Base-by-base conservation (phyloP, 208 protist genomes). In the Leishmania gerbilli region DNA sequence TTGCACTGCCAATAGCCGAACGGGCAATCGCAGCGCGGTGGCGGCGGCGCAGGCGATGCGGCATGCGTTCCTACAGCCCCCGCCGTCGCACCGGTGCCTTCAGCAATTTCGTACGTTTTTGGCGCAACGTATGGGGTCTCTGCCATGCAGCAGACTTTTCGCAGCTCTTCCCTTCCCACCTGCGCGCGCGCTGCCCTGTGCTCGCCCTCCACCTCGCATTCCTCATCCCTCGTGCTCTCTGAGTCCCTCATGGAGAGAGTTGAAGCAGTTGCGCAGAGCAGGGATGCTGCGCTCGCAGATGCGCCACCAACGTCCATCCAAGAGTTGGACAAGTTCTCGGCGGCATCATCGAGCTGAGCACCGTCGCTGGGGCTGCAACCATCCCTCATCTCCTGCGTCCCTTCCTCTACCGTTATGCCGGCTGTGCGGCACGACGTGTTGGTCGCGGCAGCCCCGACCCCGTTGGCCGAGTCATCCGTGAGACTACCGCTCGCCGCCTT, bases 1-100 rank as follows among this genome's bases (percentile, higher is more conserved):
- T 87, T 84, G 75, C 91, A 95, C 83, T 95, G 88, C 67, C 64
- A 72, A 78, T 92, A 95, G 42, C 86, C 86, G 79, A 91, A 91
- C 5, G 89, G 89, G 71, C 89, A 92, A 15, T 34, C 55, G 60
- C 81, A 85, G 42, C 15, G 55, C 64, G 40, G 81, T 49, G 74
- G 40, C 40, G 74, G 31, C 1, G 56, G 31, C 27, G 71, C 24
- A 13, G 40, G 15, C 13, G 37, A 58, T 31, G 68, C 11, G n/a
- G 27, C 51, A 17, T 37, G 51, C 34, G 24, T 19, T 40, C 65
- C 24, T 8, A 56, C 31, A 8, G 27, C 7, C 71, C 71, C 62
- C 27, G 19, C 24, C 15, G 53, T 24, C 53, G 58, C 42, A 4
- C 49, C 31, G 76, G 31, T 55, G 68, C 31, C 8, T 15, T 21